These are phyloP conservation scores for Nitzschia palea DNA, from an alignment of 108 stramenopile genomes.

Conservation along the genomic window DNA sequence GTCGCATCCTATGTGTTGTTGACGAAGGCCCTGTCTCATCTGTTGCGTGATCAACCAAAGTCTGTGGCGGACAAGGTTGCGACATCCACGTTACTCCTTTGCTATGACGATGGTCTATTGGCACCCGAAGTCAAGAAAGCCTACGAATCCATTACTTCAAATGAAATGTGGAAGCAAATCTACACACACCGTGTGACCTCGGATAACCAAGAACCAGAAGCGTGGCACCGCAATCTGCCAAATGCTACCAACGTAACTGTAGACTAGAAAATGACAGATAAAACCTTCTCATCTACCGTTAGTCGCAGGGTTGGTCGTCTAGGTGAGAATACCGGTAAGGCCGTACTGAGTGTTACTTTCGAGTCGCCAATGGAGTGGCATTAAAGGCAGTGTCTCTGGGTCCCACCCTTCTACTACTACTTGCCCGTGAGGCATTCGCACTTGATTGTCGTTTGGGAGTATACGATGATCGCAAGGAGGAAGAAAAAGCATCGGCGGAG, in stretches of 20 bases:
- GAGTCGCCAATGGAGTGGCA: slow-evolving; percentile 19
- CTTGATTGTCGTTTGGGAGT: slow-evolving; percentile 17
- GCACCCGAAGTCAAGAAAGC: slow-evolving; percentile 15
- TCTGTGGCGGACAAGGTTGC: slow-evolving; percentile 28
- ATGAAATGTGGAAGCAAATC: slow-evolving; percentile 13
- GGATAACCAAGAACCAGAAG: slow-evolving; percentile 21
- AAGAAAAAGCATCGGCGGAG: slow-evolving; percentile 14
- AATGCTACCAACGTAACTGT: no score
- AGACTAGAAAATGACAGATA: no score
- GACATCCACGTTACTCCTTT: slow-evolving; percentile 6
- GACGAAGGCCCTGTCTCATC: slow-evolving; percentile 20
- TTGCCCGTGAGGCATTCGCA: background rate
- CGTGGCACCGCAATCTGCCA: slow-evolving; percentile 24
- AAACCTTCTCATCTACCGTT: no score
- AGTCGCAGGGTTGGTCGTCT: no score
- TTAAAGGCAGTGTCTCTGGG: slow-evolving; percentile 1
- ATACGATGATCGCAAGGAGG: slow-evolving; percentile 28
- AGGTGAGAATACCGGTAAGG: no score
- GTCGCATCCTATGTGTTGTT: slow-evolving; percentile 26
- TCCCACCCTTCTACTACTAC: background rate
- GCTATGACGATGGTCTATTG: slow-evolving; percentile 34
- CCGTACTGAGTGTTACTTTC: background rate
- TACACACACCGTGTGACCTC: slow-evolving; percentile 7
- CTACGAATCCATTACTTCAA: slow-evolving; percentile 19
- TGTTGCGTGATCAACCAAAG: slow-evolving; percentile 6